Evolutionary conservation across 768 basidiomycete genomes (phyloP), one percentile per base, ranked within the genome.

Genomic region (Leccinum subgranulosum): DNA sequence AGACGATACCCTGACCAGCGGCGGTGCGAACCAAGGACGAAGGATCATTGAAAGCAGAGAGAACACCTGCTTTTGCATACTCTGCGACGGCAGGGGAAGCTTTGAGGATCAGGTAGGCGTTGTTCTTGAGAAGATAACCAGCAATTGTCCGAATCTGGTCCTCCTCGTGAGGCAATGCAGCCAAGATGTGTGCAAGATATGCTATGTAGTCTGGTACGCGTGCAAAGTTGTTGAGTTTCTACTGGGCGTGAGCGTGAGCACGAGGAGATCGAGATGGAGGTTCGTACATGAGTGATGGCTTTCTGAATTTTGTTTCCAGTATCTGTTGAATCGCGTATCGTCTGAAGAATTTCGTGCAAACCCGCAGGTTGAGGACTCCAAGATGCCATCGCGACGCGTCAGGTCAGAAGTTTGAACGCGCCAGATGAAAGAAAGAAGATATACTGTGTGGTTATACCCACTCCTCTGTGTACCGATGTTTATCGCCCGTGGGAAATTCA

Each of bases 81-180:
- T 83, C 77, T 29, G 82, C 79, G 21, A 94, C 88, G 49, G 86
- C 83, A 17, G 80, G 77, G 23, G 85, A 76, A 7, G 85, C 82
- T 49, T 78, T 80, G 54, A 94, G 79, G 69, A 94, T 86, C 62
- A 89, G 81, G 57, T 86, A 82, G 46, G 92, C 84, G 67, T 94
- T 94, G 75, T 99, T 98, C 85, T 99, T 99, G 74, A 99, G 85
- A 23, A 98, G 80, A 66, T 98, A 92, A 45, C 96, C 96, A 25
- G 96, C 95, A 76, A 98, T 95, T 58, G 92, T 91, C 53, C 96
- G 86, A 72, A 96, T 93, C 51, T 90, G 88, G 70, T 93, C 94
- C 69, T 94, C 89, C 75, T 98, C 94, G 59, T 84, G 79, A 2
- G 87, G 80, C 78, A 91, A 76, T 47, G 81, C 79, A 57, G 88